Base-by-base conservation (phyloP, 129 eudicot species). In the Helichrysum umbraculigerum region DNA sequence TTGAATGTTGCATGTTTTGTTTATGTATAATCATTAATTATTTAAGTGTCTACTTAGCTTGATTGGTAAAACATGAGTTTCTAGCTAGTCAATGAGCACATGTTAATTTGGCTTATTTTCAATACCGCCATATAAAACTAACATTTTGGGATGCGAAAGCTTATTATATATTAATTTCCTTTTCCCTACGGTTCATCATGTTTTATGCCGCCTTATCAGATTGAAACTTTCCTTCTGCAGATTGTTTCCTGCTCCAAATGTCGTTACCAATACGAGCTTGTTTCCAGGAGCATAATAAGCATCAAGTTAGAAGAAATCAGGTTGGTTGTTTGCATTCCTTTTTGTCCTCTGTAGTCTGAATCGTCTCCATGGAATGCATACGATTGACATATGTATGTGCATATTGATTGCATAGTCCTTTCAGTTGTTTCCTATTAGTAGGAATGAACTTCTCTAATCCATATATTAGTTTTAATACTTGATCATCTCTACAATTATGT, bases 251-350 rank as follows among this genome's bases (percentile, higher is more conserved):
- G 99, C 80, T 92, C 94, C 77, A 91, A 91, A 66, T 95, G 99
- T 82, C 90, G 99, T 69, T 95, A 86, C 81, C 88, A 95, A 59
- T 95, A 95, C 22, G 99, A 91, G 83, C 92, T 95, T 71, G 81
- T 95, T 75, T 95, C 99, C 14, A 97, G 99, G 34, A 82, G 82
- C 81, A 85, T 95, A 78, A 76, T 76, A 57, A 79, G 77, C 47
- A 89, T 95, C 14, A 89, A 87, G 62, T 95, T 96, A 14, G 99
- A 95, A 86, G 99, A 95, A 84, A 87, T 91, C 81, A 95, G 99
- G 99, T 95, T 84, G 72, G 84, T 81, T 74, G 67, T 60, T 59
- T 85, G 76, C 58, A 67, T 51, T 39, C 76, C 33, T 39, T 29
- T 67, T 37, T 79, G 78, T 70, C 42, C 62, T 62, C 11, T 33